Percentiles rank a stretch among this genome's conserved stretches.
These are phyloP conservation scores for Aegilops tauschii DNA, from an alignment of 176 grass and related monocot species.

Conservation along the genomic window DNA sequence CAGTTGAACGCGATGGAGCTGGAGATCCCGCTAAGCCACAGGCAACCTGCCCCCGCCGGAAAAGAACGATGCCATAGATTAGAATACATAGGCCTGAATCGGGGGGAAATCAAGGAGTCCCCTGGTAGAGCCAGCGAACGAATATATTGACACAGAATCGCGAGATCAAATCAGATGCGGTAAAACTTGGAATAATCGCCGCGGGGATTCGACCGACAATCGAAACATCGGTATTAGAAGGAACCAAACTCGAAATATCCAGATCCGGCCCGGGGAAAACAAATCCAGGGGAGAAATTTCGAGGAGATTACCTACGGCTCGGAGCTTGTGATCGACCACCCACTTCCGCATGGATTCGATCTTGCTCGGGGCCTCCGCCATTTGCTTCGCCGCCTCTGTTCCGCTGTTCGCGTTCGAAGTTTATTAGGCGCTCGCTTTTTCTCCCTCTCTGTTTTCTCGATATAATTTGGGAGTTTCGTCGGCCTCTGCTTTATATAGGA, in stretches of 20 bases:
- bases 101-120: background rate
- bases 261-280: constrained; percentile 8
- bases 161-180: background rate
- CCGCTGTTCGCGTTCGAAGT: constrained; percentile 4
- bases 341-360: constrained; percentile 75
- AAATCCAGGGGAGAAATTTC: background rate
- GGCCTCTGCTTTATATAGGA: background rate
- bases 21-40: constrained; percentile 86
- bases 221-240: background rate
- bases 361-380: constrained; percentile 71
- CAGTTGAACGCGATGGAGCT: constrained; percentile 97
- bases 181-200: background rate
- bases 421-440: background rate
- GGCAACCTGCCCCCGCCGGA: constrained; percentile 48
- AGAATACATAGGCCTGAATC: constrained; percentile 22
- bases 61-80: background rate
- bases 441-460: background rate
- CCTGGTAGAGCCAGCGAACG: background rate
- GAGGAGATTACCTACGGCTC: constrained; percentile 69
- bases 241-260: background rate
- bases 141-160: background rate
- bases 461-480: background rate
- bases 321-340: constrained; percentile 94
- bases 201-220: background rate
- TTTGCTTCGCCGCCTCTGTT: constrained; percentile 39